Evolutionary conservation across 139 green algal species (phyloP).

Genomic region (Dunaliella primolecta): DNA sequence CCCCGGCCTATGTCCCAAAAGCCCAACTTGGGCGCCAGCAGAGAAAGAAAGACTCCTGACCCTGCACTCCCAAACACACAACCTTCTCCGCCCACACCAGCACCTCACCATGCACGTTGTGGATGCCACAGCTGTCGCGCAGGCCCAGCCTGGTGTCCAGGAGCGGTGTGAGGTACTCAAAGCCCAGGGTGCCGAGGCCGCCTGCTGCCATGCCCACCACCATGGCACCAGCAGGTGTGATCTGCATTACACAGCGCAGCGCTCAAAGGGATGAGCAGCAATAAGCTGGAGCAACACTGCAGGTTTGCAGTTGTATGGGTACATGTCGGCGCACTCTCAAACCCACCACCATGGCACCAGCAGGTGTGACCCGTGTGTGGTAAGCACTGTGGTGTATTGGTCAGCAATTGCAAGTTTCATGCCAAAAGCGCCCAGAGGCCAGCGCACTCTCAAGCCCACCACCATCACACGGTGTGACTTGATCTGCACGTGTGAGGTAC

Average conservation of each 20-base stretch:
- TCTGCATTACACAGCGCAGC: neutral
- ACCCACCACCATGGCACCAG: slow-evolving; percentile 32
- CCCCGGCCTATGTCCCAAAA: too few relatives aligned
- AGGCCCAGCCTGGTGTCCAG: slow-evolving; percentile 47
- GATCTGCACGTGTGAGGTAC: slow-evolving; percentile 42
- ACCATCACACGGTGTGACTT: neutral
- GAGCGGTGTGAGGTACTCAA: slow-evolving; percentile 38
- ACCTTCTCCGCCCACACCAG: neutral
- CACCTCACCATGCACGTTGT: slow-evolving; percentile 54
- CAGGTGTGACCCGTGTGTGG: neutral
- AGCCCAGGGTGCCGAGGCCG: slow-evolving; percentile 46
- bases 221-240: neutral
- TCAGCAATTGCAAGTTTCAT: too few relatives aligned
- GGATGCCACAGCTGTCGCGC: slow-evolving; percentile 66
- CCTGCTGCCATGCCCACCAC: slow-evolving; percentile 48
- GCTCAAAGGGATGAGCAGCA: too few relatives aligned
- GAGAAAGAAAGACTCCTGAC: too few relatives aligned
- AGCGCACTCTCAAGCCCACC: slow-evolving; percentile 45
- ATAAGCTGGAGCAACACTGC: too few relatives aligned
- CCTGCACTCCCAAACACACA: neutral
- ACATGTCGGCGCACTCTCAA: too few relatives aligned
- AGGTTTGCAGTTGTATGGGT: too few relatives aligned
- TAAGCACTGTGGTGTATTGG: too few relatives aligned
- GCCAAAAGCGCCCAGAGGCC: too few relatives aligned
- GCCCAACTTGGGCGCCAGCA: too few relatives aligned